A percentile compares a stretch with the other conserved stretches of the same genome.
These are phyloP conservation scores for Torrubiella hemipterigena DNA, from an alignment of 2,329 filamentous ascomycete genomes.

Conservation along the genomic window DNA sequence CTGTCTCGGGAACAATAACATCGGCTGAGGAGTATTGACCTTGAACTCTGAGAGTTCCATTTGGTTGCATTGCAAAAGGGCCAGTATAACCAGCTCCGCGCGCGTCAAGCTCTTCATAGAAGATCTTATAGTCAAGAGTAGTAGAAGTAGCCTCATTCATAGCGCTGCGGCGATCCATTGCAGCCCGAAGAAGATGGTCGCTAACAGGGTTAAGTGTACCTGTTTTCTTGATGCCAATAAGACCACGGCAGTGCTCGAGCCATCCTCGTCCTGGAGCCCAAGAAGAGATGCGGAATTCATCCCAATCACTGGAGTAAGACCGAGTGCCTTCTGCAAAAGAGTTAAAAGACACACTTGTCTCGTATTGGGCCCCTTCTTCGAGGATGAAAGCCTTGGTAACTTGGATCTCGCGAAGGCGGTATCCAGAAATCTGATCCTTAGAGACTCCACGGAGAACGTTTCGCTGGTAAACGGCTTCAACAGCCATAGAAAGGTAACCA, in stretches of 20 bases:
- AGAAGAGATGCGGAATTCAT: conserved; percentile 44
- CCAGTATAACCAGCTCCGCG: conserved; percentile 15
- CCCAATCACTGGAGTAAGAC: conserved; percentile 31
- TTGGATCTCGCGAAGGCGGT: conserved; percentile 13
- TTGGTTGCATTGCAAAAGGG: conserved; percentile 10
- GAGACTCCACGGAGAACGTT: conserved; percentile 12
- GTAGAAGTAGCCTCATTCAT: conserved; percentile 1
- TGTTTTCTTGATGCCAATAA: conserved; percentile 26
- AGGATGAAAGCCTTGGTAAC: conserved; percentile 15
- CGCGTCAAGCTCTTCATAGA: conserved; percentile 15
- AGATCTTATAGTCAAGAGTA: conserved; percentile 8
- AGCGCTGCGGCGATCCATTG: conserved; percentile 7
- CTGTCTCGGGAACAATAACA: conserved; percentile 29
- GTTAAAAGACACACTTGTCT: conserved; percentile 13
- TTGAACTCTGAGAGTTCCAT: conserved; percentile 6
- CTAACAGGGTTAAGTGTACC: conserved; percentile 11
- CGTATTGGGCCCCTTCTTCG: conserved; percentile 13
- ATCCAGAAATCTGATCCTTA: conserved; percentile 10
- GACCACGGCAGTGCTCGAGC: conserved; percentile 46
- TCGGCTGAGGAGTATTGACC: conserved; percentile 11
- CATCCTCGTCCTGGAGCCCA: conserved; percentile 39
- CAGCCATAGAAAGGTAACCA: conserved; percentile 38
- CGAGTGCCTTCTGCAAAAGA: conserved; percentile 16
- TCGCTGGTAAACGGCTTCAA: conserved; percentile 31
- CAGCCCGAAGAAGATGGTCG: conserved; percentile 5